These are phyloP conservation scores for Fusarium proliferatum DNA, from an alignment of 2,329 filamentous ascomycete species.

Conservation along the genomic window DNA sequence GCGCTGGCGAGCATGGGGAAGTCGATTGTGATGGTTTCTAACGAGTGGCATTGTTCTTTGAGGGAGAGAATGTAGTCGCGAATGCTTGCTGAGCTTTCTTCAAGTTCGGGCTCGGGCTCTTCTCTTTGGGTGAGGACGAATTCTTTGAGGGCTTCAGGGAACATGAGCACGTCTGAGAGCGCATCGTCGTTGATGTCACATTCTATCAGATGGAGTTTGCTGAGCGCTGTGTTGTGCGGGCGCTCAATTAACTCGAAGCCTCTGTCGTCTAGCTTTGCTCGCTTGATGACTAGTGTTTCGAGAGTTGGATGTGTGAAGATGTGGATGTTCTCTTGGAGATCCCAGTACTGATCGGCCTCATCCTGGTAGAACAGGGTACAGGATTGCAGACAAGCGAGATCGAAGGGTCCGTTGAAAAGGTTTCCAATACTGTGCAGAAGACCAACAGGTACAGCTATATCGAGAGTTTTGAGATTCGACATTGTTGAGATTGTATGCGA, in stretches of 20 bases:
- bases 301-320: conserved; percentile 63
- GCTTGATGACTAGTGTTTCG: conserved; percentile 56
- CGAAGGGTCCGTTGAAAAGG: conserved; percentile 62
- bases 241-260: conserved; percentile 62
- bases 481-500: conserved; percentile 61
- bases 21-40: conserved; percentile 60
- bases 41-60: conserved; percentile 53
- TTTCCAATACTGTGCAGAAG: conserved; percentile 60
- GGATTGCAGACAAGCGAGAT: conserved; percentile 59
- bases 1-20: conserved; percentile 53
- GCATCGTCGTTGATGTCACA: conserved; percentile 62
- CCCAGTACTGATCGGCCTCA: conserved; percentile 59
- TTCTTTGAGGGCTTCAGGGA: conserved; percentile 57
- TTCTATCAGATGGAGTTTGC: conserved; percentile 58
- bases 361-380: conserved; percentile 61
- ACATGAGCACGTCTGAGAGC: conserved; percentile 53
- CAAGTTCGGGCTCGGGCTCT: conserved; percentile 54
- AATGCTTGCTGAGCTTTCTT: conserved; percentile 60
- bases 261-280: conserved; percentile 59
- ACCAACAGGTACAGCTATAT: conserved; percentile 57
- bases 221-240: conserved; percentile 58
- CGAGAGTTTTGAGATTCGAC: conserved; percentile 61
- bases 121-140: conserved; percentile 60
- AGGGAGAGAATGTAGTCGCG: conserved; percentile 60
- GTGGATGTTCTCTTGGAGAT: conserved; percentile 63